Evolutionary conservation across 768 basidiomycete species (phyloP).

Genomic region (Pleurotus ostreatus): DNA sequence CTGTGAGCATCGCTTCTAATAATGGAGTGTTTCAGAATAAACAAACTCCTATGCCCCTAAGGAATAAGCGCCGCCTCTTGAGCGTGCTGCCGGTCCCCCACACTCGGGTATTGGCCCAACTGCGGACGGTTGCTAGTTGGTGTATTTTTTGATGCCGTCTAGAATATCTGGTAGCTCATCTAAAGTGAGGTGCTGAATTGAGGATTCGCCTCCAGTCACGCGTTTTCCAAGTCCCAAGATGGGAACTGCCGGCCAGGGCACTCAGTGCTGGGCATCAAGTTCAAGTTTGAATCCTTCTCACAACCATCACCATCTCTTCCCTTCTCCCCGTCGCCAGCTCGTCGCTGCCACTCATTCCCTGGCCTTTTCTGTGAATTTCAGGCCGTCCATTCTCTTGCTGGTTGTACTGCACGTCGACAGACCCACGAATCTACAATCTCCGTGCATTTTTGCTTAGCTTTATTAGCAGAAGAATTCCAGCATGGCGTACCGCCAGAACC

Average conservation of each 20-base stretch:
- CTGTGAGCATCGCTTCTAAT: no score
- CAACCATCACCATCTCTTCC: neutral
- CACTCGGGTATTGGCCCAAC: no score
- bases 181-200: no score
- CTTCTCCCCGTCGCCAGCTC: neutral
- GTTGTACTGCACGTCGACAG: neutral
- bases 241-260: slow-evolving; percentile 8
- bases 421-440: slow-evolving; percentile 5
- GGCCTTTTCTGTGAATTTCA: slow-evolving; percentile 8
- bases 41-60: no score
- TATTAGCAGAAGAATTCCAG: slow-evolving; percentile 13
- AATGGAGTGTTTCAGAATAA: no score
- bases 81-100: no score
- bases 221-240: neutral
- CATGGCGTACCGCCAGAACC: slow-evolving; percentile 56
- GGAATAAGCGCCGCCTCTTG: no score
- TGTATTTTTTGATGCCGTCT: no score
- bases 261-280: slow-evolving; percentile 1
- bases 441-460: slow-evolving; percentile 5
- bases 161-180: no score
- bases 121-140: no score
- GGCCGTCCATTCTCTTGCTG: slow-evolving; percentile 23
- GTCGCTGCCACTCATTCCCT: slow-evolving; percentile 7
- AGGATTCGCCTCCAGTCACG: no score
- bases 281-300: neutral